Evolutionary conservation across 2,329 filamentous ascomycete genomes (phyloP).

Genomic region (Beauveria sp.): DNA sequence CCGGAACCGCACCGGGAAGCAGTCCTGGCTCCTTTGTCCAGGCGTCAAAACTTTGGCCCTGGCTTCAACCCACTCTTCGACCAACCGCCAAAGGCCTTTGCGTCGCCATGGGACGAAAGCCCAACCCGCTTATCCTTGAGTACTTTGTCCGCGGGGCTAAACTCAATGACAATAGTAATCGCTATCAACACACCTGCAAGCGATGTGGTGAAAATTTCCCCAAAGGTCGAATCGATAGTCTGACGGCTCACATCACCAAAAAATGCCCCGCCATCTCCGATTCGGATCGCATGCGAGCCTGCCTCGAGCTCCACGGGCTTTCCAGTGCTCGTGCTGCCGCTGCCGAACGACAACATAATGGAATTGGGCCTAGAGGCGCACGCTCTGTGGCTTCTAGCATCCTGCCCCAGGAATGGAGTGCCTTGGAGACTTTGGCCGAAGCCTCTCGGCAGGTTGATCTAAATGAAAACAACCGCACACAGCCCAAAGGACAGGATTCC

Average conservation of each 20-base stretch:
- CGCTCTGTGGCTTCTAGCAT: conserved; percentile 23
- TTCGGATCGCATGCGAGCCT: conserved; percentile 66
- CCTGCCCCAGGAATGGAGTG: conserved; percentile 60
- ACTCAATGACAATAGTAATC: conserved; percentile 81
- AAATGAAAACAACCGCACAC: conserved; percentile 49
- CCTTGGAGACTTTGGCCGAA: conserved; percentile 79
- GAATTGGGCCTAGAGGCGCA: conserved; percentile 22
- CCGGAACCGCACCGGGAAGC: background rate
- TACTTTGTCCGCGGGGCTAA: conserved; percentile 85
- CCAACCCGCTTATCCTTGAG: conserved; percentile 76
- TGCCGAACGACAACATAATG: conserved; percentile 22
- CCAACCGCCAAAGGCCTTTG: background rate
- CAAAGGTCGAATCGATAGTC: conserved; percentile 77
- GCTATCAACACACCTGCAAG: conserved; percentile 87
- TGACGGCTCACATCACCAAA: conserved; percentile 76
- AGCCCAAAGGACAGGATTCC: conserved; percentile 28
- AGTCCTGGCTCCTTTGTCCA: background rate
- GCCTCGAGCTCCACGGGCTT: conserved; percentile 65
- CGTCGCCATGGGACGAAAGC: conserved; percentile 66
- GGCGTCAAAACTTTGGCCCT: background rate
- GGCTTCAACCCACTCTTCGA: background rate
- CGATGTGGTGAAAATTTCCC: conserved; percentile 82
- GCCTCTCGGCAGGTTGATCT: conserved; percentile 74
- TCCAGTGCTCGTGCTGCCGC: conserved; percentile 38
- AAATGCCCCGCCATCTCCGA: conserved; percentile 75